Evolutionary conservation across 257 asterid species (phyloP), one percentile per base, ranked within the genome.

Genomic region (Gentiana straminea): DNA sequence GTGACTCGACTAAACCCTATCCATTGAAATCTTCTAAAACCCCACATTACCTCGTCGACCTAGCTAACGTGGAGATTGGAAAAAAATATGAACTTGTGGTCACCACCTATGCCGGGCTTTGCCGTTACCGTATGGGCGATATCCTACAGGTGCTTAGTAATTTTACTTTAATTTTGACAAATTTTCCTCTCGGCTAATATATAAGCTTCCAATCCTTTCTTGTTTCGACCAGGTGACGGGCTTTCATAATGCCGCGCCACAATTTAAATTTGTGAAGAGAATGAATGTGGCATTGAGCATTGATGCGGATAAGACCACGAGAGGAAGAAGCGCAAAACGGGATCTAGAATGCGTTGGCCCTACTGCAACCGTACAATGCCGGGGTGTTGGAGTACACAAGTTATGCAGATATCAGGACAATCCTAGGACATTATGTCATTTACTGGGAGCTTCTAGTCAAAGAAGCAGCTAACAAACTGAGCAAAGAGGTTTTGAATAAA

Each of bases 81-180:
- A 73, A 71, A 47, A 86, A 84, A 70, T 84, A 84, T 49, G 94
- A 84, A 46, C 78, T 84, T 8, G 84, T 81, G 41, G 77, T 81
- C 52, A 72, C 83, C 11, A 84, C 94, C 33, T 77, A 81, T 37
- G 60, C 89, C 0, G 84, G 89, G 4, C 52, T 81, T 33, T 76
- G 83, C 54, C 84, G 89, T 11, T 84, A 84, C 74, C 68, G 78
- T 15, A 86, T 84, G 13, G 94, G 94, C 3, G 94, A 84, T 65
- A 72, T 84, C 24, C 89, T 84, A 58, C 44, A 39, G 8, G 94
- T 84, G 24, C 24, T 24, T 24, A 0, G 0, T 24, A 0, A 24
- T 24, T 24, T 24, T 24, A 24, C 0, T 24, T 24, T 24, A 24
- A 24, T 24, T 24, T 24, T 24, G 24, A 0, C 24, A 24, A 24